Percentiles rank a stretch among this genome's conserved stretches.
Conservation (phyloP, 257 asterid genomes). For the Solanum pennellii region DNA sequence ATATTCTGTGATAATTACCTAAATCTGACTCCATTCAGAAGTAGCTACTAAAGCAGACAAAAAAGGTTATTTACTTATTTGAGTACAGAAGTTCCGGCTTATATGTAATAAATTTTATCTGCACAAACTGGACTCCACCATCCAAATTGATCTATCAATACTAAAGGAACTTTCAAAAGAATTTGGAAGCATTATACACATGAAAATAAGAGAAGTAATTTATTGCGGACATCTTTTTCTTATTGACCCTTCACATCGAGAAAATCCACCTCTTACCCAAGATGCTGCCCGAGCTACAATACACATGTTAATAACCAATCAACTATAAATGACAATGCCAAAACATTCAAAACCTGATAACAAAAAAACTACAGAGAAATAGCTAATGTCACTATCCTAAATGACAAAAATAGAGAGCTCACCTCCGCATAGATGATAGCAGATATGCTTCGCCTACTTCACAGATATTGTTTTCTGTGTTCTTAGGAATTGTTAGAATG, state of each 20-base stretch:
- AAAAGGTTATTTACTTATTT: neutral
- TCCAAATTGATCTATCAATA: neutral
- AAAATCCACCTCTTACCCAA: neutral
- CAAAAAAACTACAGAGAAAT: neutral
- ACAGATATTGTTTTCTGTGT: conserved; percentile 47
- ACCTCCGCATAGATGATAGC: conserved; percentile 78
- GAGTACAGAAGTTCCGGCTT: neutral
- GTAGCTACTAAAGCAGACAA: neutral
- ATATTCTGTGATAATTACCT: neutral
- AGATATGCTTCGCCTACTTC: conserved; percentile 87
- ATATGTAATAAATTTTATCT: neutral
- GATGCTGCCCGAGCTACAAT: neutral
- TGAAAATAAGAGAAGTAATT: neutral
- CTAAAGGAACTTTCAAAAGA: neutral
- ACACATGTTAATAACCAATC: neutral
- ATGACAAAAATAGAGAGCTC: neutral
- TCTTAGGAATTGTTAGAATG: conserved; percentile 47
- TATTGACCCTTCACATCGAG: neutral
- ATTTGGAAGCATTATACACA: neutral
- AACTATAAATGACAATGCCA: neutral
- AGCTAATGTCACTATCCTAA: neutral
- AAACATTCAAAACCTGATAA: neutral
- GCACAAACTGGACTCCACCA: neutral
- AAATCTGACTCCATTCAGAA: neutral
- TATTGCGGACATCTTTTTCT: neutral